Base-by-base conservation (phyloP, 2,329 filamentous ascomycete genomes). In the Phyllosticta citrichinensis region DNA sequence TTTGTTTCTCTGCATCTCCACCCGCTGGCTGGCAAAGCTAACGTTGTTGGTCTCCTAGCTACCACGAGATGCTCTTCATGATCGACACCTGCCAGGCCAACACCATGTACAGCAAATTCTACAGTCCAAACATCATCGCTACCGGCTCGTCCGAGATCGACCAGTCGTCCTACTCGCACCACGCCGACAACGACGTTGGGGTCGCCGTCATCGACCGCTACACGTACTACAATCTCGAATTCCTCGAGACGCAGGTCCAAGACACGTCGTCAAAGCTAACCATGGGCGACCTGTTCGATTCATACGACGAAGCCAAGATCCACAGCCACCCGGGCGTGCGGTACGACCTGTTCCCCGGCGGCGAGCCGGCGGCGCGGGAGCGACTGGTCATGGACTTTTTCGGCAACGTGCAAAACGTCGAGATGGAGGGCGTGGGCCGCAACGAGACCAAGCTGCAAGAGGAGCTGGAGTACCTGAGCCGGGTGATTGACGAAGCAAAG, bases 81-180 rank as follows among this genome's bases (percentile, higher is more conserved):
- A 99, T 99, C 76, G 94, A 99, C 74, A 99, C 94, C 0, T 99
- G 94, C 78, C 94, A 99, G 77, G 94, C 94, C 60, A 99, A 99
- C 74, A 99, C 94, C 33, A 97, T 99, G 91, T 99, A 96, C 78
- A 93, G 87, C 72, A 93, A 96, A 68, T 90, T 99, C 70, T 99
- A 99, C 79, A 96, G 91, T 5, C 93, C 93, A 55, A 97, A 97
- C 70, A 97, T 99, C 69, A 91, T 99, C 69, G 94, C 94, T 0
- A 99, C 95, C 0, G 94, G 94, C n/a, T 96, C 90, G 33, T 95
- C 89, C 2, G 91, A 94, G 73, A 87, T 97, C 63, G 93, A 97
- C 71, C 90, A 99, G 75, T 96, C 91, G 5, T 96, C 89, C 0
- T 99, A 99, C 76, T 96, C 90, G 1, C 94, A 99, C 76, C 94